A percentile compares a stretch with the other conserved stretches of the same genome.
phyloP scores from a whole-genome alignment of 306 rosid species.

The Gleditsia sinensis region DNA sequence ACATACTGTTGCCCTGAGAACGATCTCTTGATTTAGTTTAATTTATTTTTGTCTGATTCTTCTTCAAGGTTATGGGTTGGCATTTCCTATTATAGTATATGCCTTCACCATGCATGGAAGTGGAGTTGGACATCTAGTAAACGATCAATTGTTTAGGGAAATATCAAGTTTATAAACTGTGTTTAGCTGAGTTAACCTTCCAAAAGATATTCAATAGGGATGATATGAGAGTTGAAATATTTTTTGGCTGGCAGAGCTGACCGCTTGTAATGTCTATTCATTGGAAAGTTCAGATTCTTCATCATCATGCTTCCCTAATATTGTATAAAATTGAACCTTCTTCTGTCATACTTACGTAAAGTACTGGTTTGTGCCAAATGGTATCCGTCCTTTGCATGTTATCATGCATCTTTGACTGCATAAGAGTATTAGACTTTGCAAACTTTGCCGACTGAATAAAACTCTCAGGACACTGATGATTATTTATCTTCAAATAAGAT shows the following conservation, averaged over 20 bases:
- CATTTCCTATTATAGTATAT: background rate
- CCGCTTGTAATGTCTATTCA: background rate
- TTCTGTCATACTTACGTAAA: background rate
- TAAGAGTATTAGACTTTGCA: background rate
- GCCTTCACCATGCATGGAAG: background rate
- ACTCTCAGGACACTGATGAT: background rate
- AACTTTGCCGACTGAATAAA: background rate
- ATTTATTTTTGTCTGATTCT: background rate
- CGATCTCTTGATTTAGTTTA: background rate
- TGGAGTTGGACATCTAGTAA: background rate
- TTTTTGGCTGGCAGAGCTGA: background rate
- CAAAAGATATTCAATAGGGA: background rate
- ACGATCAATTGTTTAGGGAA: slow-evolving; percentile 9
- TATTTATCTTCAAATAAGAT: background rate
- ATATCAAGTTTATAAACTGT: background rate
- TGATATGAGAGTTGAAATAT: background rate
- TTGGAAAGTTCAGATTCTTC: slow-evolving; percentile 16
- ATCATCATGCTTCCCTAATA: background rate
- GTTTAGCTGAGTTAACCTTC: background rate
- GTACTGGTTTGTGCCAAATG: background rate
- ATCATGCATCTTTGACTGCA: background rate
- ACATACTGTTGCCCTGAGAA: background rate
- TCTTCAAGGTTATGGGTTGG: background rate
- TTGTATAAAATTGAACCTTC: slow-evolving; percentile 4
- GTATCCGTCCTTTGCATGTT: background rate